phyloP scores from a whole-genome alignment of 345 rosid genomes.

The Eucalyptus rudis region DNA sequence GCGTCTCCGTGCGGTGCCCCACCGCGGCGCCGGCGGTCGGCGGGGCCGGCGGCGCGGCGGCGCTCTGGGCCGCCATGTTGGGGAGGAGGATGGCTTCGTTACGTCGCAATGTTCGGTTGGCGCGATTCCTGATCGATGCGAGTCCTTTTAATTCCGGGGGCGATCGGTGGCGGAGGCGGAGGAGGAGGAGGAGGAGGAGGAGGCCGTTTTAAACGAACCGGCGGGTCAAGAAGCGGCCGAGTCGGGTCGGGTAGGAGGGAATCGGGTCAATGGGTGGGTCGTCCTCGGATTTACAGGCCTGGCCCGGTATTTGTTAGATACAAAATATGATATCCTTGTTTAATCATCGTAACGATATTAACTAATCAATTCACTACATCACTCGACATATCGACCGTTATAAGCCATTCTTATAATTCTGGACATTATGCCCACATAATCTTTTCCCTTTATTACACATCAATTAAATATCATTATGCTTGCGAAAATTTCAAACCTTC shows the following conservation, averaged over 20 bases:
- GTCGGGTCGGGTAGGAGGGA: background rate
- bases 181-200: background rate
- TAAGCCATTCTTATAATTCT: background rate
- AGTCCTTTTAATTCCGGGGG: background rate
- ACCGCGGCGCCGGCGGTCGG: slow-evolving; percentile 2
- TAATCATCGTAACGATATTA: too few species aligned
- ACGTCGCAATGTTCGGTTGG: background rate
- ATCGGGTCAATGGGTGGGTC: background rate
- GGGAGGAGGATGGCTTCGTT: background rate
- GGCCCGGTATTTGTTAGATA: background rate
- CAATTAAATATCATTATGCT: background rate
- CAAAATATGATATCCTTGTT: background rate
- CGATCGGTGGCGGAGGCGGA: background rate
- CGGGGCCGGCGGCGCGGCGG: background rate
- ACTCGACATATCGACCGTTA: background rate
- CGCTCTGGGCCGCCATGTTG: slow-evolving; percentile 33
- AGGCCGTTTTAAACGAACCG: background rate
- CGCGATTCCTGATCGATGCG: background rate
- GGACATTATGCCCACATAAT: background rate
- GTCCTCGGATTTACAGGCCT: background rate
- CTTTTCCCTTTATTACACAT: background rate
- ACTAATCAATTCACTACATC: background rate
- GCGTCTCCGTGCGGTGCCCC: slow-evolving; percentile 17
- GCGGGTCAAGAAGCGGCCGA: background rate
- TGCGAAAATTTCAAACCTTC: background rate